These are phyloP conservation scores for Chaetomium tenue DNA, from an alignment of 495 filamentous ascomycete genomes.

Conservation along the genomic window DNA sequence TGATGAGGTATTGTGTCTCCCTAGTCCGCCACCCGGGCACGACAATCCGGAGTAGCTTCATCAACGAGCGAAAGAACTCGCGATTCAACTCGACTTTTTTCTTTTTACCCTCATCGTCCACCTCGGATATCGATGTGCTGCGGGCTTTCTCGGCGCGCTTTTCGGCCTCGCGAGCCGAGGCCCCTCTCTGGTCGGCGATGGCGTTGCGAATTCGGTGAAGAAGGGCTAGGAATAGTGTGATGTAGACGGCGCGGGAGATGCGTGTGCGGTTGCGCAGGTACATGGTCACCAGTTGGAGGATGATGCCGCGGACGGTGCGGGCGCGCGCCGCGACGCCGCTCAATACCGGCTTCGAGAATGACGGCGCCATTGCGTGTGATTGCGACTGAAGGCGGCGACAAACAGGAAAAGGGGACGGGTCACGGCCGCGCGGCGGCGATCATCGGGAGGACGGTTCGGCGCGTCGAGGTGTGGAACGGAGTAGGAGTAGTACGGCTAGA, in stretches of 20 bases:
- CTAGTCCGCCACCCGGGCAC: conserved; percentile 87
- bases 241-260: conserved; percentile 87
- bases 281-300: conserved; percentile 67
- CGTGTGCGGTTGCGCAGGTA: conserved; percentile 84
- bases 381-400: neutral
- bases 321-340: conserved; percentile 50
- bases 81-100: conserved; percentile 92
- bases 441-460: conserved; percentile 20
- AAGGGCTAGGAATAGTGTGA: conserved; percentile 86
- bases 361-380: conserved; percentile 59
- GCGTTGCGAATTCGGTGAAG: conserved; percentile 88
- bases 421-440: conserved; percentile 16
- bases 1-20: conserved; percentile 78
- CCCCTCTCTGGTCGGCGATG: conserved; percentile 87
- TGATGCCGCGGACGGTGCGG: conserved; percentile 67
- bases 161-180: conserved; percentile 68
- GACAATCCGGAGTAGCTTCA: conserved; percentile 77
- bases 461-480: too few relatives aligned
- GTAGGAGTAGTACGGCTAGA: neutral
- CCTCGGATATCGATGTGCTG: conserved; percentile 49
- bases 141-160: conserved; percentile 57
- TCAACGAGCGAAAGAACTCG: conserved; percentile 88
- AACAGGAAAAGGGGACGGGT: neutral
- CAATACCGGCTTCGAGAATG: conserved; percentile 71
- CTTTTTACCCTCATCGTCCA: conserved; percentile 46